These are phyloP conservation scores for Trichoderma koningii DNA, from an alignment of 2,329 filamentous ascomycete species.

Conservation along the genomic window DNA sequence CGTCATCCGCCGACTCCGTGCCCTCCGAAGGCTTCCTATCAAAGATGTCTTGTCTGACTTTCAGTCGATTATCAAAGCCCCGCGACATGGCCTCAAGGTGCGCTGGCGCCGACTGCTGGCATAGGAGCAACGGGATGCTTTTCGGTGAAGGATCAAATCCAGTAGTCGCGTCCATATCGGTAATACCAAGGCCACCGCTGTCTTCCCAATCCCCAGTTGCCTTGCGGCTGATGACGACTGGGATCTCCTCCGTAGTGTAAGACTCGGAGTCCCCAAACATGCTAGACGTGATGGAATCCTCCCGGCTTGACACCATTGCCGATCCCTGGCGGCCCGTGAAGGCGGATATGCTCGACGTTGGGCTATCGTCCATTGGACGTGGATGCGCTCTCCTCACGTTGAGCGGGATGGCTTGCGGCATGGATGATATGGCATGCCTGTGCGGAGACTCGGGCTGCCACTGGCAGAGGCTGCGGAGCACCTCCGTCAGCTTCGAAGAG, in stretches of 20 bases:
- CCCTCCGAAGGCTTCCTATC: conserved; percentile 74
- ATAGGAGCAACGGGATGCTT: conserved; percentile 56
- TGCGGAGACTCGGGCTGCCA: conserved; percentile 77
- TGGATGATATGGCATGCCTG: conserved; percentile 47
- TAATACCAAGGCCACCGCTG: conserved; percentile 74
- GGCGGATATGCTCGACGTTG: conserved; percentile 73
- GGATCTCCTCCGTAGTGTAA: conserved; percentile 73
- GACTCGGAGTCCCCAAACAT: conserved; percentile 86
- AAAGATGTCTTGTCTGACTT: conserved; percentile 71
- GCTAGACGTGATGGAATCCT: conserved; percentile 86
- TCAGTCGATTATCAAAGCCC: conserved; percentile 70
- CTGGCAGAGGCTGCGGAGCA: conserved; percentile 82
- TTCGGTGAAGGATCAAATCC: conserved; percentile 42
- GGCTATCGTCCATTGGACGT: conserved; percentile 70
- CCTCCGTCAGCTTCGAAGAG: conserved; percentile 84
- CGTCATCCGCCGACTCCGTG: conserved; percentile 86
- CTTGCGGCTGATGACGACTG: conserved; percentile 73
- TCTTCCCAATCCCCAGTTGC: conserved; percentile 78
- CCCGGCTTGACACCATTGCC: conserved; percentile 78
- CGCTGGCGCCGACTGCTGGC: conserved; percentile 65
- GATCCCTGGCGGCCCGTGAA: conserved; percentile 71
- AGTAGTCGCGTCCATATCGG: conserved; percentile 56
- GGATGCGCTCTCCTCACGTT: conserved; percentile 65
- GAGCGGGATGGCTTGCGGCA: conserved; percentile 63
- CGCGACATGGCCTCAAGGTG: conserved; percentile 59